Evolutionary conservation across 176 grass and related monocot species (phyloP), one percentile per base, ranked within the genome.

Genomic region (Musa troglodytarum): DNA sequence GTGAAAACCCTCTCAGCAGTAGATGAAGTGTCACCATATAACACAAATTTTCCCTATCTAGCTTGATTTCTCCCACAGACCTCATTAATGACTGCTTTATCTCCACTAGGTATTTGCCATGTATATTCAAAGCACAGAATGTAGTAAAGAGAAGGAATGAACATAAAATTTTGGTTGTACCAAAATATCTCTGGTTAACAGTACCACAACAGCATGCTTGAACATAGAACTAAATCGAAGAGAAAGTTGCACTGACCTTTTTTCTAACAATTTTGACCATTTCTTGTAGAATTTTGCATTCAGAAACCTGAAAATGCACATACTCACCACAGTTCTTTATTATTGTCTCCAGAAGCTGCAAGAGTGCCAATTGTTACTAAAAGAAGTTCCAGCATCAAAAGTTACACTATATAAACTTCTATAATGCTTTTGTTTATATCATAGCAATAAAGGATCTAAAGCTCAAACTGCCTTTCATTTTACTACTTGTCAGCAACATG

Each of bases 241-340:
- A 53, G 22, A n/a, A 72, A 24, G 71, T 14, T 26, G 16, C 12
- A 88, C 69, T 64, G 13, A 80, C 95, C 88, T 93, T 90, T 83
- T 94, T 99, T 72, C 79, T 89, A 73, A 94, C 89, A 81, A 91
- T 99, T 91, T 94, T 99, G 65, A 89, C 81, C 86, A 99, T 94
- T 86, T 99, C 90, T 74, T 77, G 80, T 0, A 99, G 82, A 87
- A 94, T 74, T 77, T 91, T 86, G 24, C 89, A 84, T 21, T 91
- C 80, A 64, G 83, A 78, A 78, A 98, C 84, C 87, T 98, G 85
- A 83, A 82, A 87, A 59, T 80, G 95, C 58, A 93, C 86, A 63
- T 92, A 83, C 63, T 91, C 88, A 59, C 90, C 82, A 17, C 88
- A 91, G 17, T 98, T 98, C 76, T 98, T 93, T 78, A 98, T 86